Evolutionary conservation across 805 yeast species (phyloP).

Genomic region (Sungouiozyma ichnusensis): DNA sequence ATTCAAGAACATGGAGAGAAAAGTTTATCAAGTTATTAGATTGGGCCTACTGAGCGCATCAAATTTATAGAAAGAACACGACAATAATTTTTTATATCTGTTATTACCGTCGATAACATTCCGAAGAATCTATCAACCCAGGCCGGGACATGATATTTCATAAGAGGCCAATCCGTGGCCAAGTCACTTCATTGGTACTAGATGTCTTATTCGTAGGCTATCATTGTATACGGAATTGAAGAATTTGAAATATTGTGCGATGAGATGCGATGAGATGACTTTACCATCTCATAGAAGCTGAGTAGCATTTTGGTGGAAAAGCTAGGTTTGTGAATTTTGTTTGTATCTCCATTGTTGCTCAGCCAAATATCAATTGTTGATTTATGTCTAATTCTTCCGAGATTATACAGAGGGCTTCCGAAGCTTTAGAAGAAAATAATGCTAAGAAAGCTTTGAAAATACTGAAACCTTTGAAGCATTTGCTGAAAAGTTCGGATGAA

Average conservation of each 20-base stretch:
- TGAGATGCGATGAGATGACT: constrained; percentile 2
- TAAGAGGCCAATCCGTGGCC: no score
- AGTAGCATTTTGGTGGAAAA: no score
- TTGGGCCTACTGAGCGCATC: no score
- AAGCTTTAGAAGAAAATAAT: constrained; percentile 18
- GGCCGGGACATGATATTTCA: no score
- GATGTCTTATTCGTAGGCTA: no score
- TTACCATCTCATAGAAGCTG: not conserved
- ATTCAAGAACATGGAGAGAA: constrained; percentile 5
- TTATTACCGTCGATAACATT: no score
- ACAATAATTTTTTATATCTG: no score
- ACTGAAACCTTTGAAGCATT: constrained; percentile 27
- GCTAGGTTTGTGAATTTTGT: no score
- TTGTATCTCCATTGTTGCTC: no score
- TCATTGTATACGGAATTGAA: not conserved
- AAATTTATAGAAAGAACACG: no score
- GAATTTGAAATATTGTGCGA: not conserved
- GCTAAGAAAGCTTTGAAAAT: constrained; percentile 29
- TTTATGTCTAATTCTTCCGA: constrained; percentile 11
- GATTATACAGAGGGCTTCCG: constrained; percentile 15
- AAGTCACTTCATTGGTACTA: no score
- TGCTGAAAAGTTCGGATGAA: constrained; percentile 13
- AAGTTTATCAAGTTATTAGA: not conserved
- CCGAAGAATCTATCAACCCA: not conserved
- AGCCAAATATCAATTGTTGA: no score